Conservation (phyloP, 768 basidiomycete genomes). For the Tricholoma furcatifolium region DNA sequence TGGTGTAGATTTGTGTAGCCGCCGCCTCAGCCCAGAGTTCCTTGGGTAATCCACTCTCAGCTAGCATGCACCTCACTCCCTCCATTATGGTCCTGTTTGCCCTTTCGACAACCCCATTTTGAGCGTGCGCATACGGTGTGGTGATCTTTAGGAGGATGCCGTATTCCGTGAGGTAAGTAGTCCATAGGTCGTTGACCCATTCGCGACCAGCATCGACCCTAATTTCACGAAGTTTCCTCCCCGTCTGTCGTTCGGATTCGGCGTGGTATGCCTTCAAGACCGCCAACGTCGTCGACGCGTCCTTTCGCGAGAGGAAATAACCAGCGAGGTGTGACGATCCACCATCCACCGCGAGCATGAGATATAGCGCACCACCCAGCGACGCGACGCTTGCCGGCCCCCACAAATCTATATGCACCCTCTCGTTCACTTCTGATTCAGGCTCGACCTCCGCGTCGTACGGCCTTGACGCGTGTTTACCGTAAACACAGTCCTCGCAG, state of each 20-base stretch:
- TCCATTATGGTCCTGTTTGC: no score
- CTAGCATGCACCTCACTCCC: no score
- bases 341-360: background rate
- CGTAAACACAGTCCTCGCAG: no score
- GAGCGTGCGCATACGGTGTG: background rate
- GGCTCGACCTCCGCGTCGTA: background rate
- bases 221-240: background rate
- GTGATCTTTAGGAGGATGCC: background rate
- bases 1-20: background rate
- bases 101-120: background rate
- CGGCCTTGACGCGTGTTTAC: background rate
- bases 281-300: background rate
- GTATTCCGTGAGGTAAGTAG: background rate
- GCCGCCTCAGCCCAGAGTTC: background rate
- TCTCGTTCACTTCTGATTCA: background rate
- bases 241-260: no score
- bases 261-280: background rate
- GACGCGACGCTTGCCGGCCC: background rate
- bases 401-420: background rate
- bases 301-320: background rate
- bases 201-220: background rate
- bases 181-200: background rate
- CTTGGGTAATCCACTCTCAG: background rate
- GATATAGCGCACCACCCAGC: no score
- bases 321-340: background rate